These are phyloP conservation scores for Solanum raphanifolium DNA, from an alignment of 257 asterid species.

Conservation along the genomic window DNA sequence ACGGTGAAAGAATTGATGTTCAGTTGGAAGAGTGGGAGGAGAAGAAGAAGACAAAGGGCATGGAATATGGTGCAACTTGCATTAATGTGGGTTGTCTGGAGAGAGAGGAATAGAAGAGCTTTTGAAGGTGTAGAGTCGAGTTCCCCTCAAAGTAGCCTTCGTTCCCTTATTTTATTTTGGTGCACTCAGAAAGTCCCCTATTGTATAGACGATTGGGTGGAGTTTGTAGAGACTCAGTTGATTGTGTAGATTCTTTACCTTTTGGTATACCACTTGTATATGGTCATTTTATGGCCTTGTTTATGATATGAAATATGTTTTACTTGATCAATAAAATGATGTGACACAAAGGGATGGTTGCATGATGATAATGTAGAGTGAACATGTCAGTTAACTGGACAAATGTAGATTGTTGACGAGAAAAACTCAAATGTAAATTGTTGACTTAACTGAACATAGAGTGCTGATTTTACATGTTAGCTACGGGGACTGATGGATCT, in stretches of 20 bases:
- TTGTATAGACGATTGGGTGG: not conserved
- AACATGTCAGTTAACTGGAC: not conserved
- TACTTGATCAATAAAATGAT: not conserved
- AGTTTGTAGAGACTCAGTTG: not conserved
- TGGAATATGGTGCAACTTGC: not conserved
- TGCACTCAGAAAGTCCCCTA: not conserved
- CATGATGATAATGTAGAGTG: not conserved
- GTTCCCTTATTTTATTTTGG: not conserved
- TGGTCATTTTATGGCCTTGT: not conserved
- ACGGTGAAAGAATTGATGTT: not conserved
- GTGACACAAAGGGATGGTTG: not conserved
- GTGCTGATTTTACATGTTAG: not conserved
- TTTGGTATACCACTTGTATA: not conserved
- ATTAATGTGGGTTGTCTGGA: not conserved
- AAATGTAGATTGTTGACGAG: not conserved
- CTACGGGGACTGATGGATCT: not conserved
- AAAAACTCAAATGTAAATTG: too few relatives aligned
- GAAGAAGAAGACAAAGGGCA: not conserved
- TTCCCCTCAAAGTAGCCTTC: not conserved
- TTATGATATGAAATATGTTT: not conserved
- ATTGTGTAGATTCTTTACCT: not conserved
- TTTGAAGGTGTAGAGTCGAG: not conserved
- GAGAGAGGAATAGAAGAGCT: not conserved
- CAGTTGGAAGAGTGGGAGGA: not conserved
- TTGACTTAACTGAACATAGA: not conserved